Conservation (phyloP, 176 grass and related monocot species). For the Tillandsia leiboldiana region DNA sequence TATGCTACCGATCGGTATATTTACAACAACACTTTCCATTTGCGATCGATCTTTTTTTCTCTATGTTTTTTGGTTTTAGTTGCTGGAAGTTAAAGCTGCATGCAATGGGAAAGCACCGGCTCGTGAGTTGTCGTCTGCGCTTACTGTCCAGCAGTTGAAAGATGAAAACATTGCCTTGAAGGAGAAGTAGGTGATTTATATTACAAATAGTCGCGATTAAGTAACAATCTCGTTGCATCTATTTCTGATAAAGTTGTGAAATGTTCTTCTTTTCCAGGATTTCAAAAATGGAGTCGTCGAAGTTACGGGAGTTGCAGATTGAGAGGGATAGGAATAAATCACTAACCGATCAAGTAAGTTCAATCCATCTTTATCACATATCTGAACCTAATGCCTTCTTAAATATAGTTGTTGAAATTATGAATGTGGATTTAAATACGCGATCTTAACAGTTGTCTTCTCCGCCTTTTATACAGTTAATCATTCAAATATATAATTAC, state of each 20-base stretch:
- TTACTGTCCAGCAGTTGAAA: conserved; percentile 51
- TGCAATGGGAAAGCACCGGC: conserved; percentile 16
- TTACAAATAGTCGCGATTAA: background rate
- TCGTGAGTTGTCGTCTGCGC: conserved; percentile 14
- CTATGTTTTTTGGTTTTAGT: conserved; percentile 18
- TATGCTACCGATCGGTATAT: background rate
- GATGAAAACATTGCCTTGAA: conserved; percentile 65
- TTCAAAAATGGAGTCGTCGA: conserved; percentile 38
- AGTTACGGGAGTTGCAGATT: conserved; percentile 46
- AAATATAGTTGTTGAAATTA: no score
- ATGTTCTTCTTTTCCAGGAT: conserved; percentile 43
- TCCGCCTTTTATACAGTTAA: no score
- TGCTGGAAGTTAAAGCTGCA: conserved; percentile 28
- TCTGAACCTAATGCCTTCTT: conserved; percentile 5
- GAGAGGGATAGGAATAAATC: conserved; percentile 61
- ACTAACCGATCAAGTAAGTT: conserved; percentile 63
- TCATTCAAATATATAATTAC: no score
- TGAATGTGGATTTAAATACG: no score
- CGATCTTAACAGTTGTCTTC: no score
- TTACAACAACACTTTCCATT: background rate
- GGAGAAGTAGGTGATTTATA: conserved; percentile 52
- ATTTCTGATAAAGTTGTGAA: conserved; percentile 8
- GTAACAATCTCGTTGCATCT: conserved; percentile 8
- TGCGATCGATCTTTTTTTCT: no score
- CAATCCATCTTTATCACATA: background rate